Evolutionary conservation across 2,329 filamentous ascomycete species (phyloP).

Genomic region (Claviceps pusilla): DNA sequence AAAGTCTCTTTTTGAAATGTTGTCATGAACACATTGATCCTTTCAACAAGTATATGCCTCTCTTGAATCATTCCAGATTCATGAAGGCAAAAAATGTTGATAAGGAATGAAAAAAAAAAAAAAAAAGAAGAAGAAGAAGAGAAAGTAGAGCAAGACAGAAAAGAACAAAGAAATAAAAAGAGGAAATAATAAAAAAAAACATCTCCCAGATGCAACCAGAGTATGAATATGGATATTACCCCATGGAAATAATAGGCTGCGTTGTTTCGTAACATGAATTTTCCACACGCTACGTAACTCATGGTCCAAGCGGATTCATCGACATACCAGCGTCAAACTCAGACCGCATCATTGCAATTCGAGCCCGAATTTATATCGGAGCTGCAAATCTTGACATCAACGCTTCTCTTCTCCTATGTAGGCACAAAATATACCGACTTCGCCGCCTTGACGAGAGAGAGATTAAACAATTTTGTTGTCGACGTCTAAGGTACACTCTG

Average conservation of each 20-base stretch:
- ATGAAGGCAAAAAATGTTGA: not conserved
- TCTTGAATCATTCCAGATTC: conserved; percentile 2
- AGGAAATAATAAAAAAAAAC: not conserved
- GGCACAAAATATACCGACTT: not conserved
- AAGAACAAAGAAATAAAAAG: not conserved
- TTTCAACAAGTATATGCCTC: not conserved
- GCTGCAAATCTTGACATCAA: not conserved
- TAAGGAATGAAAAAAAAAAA: not conserved
- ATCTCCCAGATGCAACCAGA: not conserved
- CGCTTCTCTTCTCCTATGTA: not conserved
- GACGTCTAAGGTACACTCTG: conserved; percentile 25
- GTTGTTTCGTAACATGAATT: not conserved
- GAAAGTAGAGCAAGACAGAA: not conserved
- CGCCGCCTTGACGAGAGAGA: not conserved
- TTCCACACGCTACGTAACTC: not conserved
- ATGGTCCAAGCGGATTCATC: not conserved
- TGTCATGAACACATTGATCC: conserved; percentile 1
- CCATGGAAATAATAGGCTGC: not conserved
- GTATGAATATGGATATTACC: not conserved
- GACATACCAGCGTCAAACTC: not conserved
- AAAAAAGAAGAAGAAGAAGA: not conserved
- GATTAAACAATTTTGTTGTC: not conserved
- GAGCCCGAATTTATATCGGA: not conserved
- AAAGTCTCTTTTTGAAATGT: not conserved
- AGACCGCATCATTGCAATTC: not conserved